Conservation (phyloP, 192 early-diverging fungal genomes). For the Backusella mclennaniae region DNA sequence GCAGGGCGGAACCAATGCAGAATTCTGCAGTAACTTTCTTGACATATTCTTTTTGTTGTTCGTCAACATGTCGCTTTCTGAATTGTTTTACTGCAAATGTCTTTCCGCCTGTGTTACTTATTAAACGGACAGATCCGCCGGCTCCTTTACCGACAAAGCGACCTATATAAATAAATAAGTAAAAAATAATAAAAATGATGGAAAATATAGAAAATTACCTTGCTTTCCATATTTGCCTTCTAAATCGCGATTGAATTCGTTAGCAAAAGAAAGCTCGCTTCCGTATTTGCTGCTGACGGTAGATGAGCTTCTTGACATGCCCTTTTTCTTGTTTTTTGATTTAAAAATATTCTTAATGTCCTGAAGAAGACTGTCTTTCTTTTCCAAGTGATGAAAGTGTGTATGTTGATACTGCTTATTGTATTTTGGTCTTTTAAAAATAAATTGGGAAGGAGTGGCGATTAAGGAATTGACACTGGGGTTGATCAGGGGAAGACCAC, state of each 20-base stretch:
- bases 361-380: constrained; percentile 41
- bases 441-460: constrained; percentile 38
- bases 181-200: not conserved
- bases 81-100: constrained; percentile 85
- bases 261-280: constrained; percentile 32
- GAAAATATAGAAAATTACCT: constrained; percentile 22
- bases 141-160: constrained; percentile 63
- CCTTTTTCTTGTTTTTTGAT: constrained; percentile 16
- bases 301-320: not conserved
- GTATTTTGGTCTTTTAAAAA: constrained; percentile 40
- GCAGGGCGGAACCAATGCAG: constrained; percentile 77
- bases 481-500: constrained; percentile 3
- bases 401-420: constrained; percentile 38
- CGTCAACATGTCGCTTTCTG: constrained; percentile 59
- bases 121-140: constrained; percentile 71
- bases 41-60: constrained; percentile 72
- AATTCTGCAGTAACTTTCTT: constrained; percentile 87
- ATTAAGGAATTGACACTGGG: not conserved
- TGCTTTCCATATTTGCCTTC: constrained; percentile 38
- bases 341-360: constrained; percentile 55
- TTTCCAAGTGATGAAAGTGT: constrained; percentile 40
- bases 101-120: constrained; percentile 58
- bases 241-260: constrained; percentile 37
- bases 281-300: not conserved
- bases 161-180: constrained; percentile 19